Conservation (phyloP, 1,139 yeast genomes). For the Tardiomyces digboiensis region DNA sequence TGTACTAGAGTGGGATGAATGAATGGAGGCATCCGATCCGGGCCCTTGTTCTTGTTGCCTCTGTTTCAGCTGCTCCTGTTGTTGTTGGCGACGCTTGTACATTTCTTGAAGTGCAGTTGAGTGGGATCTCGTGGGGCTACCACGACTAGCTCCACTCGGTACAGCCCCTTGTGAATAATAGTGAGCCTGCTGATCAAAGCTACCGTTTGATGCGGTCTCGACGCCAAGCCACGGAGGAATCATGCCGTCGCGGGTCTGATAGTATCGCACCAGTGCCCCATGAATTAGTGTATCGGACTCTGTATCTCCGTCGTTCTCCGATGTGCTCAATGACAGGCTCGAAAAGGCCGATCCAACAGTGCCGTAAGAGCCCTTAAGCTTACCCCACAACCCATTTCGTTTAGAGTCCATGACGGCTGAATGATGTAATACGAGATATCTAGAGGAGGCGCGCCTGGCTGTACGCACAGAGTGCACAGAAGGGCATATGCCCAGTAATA, state of each 20-base stretch:
- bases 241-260: conserved; percentile 14
- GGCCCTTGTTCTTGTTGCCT: conserved; percentile 3
- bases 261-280: conserved; percentile 25
- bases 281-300: conserved; percentile 27
- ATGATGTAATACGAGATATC: background rate
- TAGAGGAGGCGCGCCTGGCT: no score
- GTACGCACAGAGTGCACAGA: no score
- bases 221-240: conserved; percentile 20
- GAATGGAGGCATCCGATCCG: background rate
- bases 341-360: conserved; percentile 10
- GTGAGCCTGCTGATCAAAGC: no score
- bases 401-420: background rate
- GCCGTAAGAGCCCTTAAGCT: conserved; percentile 11
- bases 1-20: background rate
- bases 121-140: background rate
- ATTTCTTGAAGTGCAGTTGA: conserved; percentile 17
- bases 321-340: conserved; percentile 16
- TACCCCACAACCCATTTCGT: conserved; percentile 10
- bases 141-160: no score
- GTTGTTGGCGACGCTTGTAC: conserved; percentile 13
- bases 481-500: no score
- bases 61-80: conserved; percentile 3
- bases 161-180: no score
- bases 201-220: background rate
- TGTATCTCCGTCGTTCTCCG: conserved; percentile 24